Evolutionary conservation across 148 eudicot genomes (phyloP), one percentile per base, ranked within the genome.

Genomic region (Arbutus unedo): DNA sequence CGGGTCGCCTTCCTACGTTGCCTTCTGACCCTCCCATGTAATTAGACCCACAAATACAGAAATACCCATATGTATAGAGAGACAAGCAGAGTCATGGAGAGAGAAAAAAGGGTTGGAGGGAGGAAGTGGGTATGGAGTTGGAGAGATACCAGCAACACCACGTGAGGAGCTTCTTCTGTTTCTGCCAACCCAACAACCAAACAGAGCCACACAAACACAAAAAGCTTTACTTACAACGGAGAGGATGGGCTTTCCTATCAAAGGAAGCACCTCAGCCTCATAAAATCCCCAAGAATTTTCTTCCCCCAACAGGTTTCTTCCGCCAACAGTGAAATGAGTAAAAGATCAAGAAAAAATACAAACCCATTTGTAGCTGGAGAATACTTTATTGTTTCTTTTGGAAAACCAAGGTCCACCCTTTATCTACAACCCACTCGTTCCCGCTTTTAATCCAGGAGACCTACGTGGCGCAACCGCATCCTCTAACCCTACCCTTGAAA

Each of bases 391-490:
- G 38, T 57, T 74, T 54, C 21, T 87, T 87, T 81, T 74, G 50
- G 50, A 74, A 49, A 55, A 77, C 60, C 23, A 15, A 74, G 77
- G 76, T 49, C 56, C 3, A 31, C 41, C 57, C 75, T 53, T 81
- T 78, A 75, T 82, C 81, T 79, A 44, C 81, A 75, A 51, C 54
- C 86, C 84, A 85, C 86, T 70, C 53, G 47, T 73, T 84, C 70
- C 71, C 49, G 59, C 86, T 79, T 66, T 78, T 74, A 81, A 80
- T 77, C 78, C 16, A 66, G 66, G 54, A 73, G 68, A 82, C 77
- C 18, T 82, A 91, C 93, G 93, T 91, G 93, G 93, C 90, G 81
- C 81, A 81, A 81, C 83, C 57, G 16, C 16, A 70, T 59, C 93
- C 93, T 88, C 88, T 66, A 18, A 78, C 47, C 67, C 3, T 44